phyloP scores from a whole-genome alignment of 495 filamentous ascomycete genomes.

The Trichoderma orchidacearum region DNA sequence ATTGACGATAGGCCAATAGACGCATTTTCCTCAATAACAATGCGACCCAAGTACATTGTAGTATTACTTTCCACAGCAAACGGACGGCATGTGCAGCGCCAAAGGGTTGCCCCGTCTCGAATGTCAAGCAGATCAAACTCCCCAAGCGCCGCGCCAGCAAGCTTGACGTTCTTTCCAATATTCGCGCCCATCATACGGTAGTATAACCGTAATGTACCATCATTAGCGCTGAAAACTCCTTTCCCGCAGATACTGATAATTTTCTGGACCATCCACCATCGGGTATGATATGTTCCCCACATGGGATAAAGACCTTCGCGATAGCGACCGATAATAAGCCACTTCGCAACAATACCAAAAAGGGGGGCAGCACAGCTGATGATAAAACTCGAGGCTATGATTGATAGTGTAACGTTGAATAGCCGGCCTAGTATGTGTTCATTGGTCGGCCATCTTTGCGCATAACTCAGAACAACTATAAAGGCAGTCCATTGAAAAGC shows the following conservation, averaged over 20 bases:
- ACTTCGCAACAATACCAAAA: constrained; percentile 25
- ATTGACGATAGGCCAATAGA: constrained; percentile 22
- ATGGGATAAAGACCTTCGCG: constrained; percentile 30
- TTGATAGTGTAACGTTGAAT: constrained; percentile 17
- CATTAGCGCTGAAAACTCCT: constrained; percentile 19
- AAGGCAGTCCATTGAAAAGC: constrained; percentile 27
- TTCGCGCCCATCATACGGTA: constrained; percentile 27
- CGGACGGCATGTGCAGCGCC: constrained; percentile 22
- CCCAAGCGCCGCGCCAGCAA: constrained; percentile 18
- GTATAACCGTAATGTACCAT: constrained; percentile 20
- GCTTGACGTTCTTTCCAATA: constrained; percentile 24
- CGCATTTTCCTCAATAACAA: constrained; percentile 21
- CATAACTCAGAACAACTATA: constrained; percentile 16
- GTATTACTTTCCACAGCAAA: constrained; percentile 33
- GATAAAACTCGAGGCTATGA: constrained; percentile 15
- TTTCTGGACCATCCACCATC: constrained; percentile 36
- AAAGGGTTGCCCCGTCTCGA: constrained; percentile 23
- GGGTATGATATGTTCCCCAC: constrained; percentile 34
- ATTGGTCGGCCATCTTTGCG: constrained; percentile 10
- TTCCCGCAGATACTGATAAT: constrained; percentile 22
- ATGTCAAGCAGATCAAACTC: constrained; percentile 33
- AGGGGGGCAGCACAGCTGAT: constrained; percentile 16
- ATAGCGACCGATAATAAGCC: constrained; percentile 29
- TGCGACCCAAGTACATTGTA: constrained; percentile 29
- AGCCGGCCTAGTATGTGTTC: constrained; percentile 16